phyloP scores from a whole-genome alignment of 2,329 filamentous ascomycete species.

The Arthroderma uncinatum region DNA sequence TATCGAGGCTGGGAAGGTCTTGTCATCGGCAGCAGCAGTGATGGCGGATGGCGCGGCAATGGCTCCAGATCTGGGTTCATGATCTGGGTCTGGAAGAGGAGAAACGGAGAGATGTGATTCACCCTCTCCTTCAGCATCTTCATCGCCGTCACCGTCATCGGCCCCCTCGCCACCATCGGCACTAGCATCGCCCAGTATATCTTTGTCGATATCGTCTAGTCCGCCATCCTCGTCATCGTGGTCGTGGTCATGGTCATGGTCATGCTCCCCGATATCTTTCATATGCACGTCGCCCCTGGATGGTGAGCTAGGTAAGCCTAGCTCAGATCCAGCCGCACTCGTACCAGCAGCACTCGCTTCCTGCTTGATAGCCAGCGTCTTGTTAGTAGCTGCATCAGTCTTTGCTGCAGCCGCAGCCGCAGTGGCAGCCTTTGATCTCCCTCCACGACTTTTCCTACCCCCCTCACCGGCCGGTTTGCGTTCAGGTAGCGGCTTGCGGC shows the following conservation, averaged over 20 bases:
- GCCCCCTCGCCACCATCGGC: background rate
- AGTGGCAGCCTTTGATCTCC: background rate
- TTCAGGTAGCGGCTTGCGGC: background rate
- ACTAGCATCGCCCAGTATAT: slow-evolving; percentile 7
- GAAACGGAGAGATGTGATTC: background rate
- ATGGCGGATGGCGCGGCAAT: background rate
- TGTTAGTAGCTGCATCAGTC: background rate
- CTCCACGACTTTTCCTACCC: background rate
- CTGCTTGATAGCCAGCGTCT: background rate
- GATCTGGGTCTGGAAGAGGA: background rate
- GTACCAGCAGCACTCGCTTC: background rate
- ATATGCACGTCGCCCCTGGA: slow-evolving; percentile 2
- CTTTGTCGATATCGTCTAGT: slow-evolving; percentile 9
- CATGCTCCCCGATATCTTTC: background rate
- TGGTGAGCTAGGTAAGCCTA: background rate
- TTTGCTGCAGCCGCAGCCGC: background rate
- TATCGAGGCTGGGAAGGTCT: background rate
- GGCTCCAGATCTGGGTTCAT: background rate
- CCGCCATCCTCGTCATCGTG: background rate
- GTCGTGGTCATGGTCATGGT: background rate
- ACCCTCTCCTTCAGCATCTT: slow-evolving; percentile 5
- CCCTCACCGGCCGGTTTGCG: background rate
- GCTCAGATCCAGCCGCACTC: slow-evolving; percentile 1
- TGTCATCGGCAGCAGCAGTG: background rate
- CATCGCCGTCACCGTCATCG: background rate